These are phyloP conservation scores for Echinosophora koreensis DNA, from an alignment of 306 rosid species.

Conservation along the genomic window DNA sequence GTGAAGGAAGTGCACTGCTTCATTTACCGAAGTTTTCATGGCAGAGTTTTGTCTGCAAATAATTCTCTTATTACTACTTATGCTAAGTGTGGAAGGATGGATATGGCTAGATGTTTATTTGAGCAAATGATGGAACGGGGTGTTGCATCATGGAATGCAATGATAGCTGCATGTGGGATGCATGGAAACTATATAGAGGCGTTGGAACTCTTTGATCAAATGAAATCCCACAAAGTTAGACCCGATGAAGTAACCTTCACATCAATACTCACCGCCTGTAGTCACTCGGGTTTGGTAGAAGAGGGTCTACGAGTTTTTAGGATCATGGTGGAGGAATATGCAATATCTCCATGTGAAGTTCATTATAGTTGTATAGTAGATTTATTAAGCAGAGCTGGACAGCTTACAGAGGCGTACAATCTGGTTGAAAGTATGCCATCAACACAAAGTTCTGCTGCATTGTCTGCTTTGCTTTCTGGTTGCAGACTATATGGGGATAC, in stretches of 20 bases:
- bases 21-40: slow-evolving; percentile 47
- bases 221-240: slow-evolving; percentile 47
- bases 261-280: slow-evolving; percentile 65
- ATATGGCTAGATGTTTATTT: slow-evolving; percentile 52
- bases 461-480: slow-evolving; percentile 61
- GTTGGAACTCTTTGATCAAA: slow-evolving; percentile 53
- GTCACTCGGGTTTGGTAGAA: slow-evolving; percentile 63
- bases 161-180: slow-evolving; percentile 62
- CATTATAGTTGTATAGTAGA: slow-evolving; percentile 64
- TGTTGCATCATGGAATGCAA: slow-evolving; percentile 67
- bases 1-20: slow-evolving; percentile 60
- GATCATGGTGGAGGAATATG: slow-evolving; percentile 52
- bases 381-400: slow-evolving; percentile 64
- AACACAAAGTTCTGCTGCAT: slow-evolving; percentile 48
- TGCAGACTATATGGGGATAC: slow-evolving; percentile 58
- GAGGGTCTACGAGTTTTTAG: slow-evolving; percentile 54
- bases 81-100: slow-evolving; percentile 60
- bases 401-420: slow-evolving; percentile 57
- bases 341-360: slow-evolving; percentile 56
- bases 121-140: slow-evolving; percentile 51
- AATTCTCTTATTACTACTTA: slow-evolving; percentile 59
- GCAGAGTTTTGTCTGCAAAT: slow-evolving; percentile 48
- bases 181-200: slow-evolving; percentile 56
- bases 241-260: slow-evolving; percentile 64
- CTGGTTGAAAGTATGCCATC: slow-evolving; percentile 54